A percentile compares a stretch with the other conserved stretches of the same genome.
These are phyloP conservation scores for Rhinocladiella mackenziei DNA, from an alignment of 2,329 filamentous ascomycete genomes.

Conservation along the genomic window DNA sequence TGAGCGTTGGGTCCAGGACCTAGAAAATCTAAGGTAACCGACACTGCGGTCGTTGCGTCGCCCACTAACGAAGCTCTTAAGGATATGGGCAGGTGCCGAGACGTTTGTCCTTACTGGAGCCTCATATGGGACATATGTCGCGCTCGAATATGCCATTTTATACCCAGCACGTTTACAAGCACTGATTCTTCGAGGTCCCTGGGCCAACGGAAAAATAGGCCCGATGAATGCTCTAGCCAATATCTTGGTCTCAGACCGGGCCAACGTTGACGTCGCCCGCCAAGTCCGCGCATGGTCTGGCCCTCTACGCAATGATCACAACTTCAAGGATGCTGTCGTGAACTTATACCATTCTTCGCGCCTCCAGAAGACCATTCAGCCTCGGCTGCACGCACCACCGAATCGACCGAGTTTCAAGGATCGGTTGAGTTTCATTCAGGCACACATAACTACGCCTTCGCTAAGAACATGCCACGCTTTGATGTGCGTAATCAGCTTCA, in stretches of 20 bases:
- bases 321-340: conserved; percentile 7
- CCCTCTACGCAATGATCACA: conserved; percentile 8
- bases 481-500: conserved; percentile 13
- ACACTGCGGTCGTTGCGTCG: not conserved
- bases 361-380: conserved; percentile 1
- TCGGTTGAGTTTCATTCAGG: conserved; percentile 3
- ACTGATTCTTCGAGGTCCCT: conserved; percentile 10
- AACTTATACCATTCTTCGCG: conserved; percentile 10
- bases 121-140: conserved; percentile 18
- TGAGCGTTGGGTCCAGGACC: conserved; percentile 20
- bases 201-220: conserved; percentile 12
- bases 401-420: conserved; percentile 3
- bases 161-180: conserved; percentile 5
- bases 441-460: conserved; percentile 18
- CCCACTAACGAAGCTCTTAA: not conserved
- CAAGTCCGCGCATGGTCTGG: conserved; percentile 19
- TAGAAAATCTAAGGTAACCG: conserved; percentile 15
- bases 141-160: conserved; percentile 17
- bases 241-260: conserved; percentile 10
- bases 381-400: not conserved
- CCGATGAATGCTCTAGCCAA: conserved; percentile 12
- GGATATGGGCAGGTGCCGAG: conserved; percentile 10
- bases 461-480: conserved; percentile 13
- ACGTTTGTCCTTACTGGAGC: conserved; percentile 14
- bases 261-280: conserved; percentile 12